phyloP scores from a whole-genome alignment of 768 basidiomycete species.

The Rhizopogon vinicolor region DNA sequence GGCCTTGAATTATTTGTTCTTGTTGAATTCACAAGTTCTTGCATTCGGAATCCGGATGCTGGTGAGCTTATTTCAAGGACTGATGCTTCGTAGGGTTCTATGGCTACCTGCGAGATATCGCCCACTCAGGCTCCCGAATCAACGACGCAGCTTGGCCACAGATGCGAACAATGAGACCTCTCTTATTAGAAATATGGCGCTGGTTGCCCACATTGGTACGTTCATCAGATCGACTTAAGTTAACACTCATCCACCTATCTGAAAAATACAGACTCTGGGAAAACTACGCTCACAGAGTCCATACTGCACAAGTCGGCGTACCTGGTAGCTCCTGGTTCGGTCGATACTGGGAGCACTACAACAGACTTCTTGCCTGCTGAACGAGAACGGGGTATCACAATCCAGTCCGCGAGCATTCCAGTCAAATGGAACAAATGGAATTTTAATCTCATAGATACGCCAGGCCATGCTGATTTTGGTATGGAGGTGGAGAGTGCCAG shows the following conservation, averaged over 20 bases:
- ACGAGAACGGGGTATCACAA: constrained; percentile 86
- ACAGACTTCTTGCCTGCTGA: constrained; percentile 90
- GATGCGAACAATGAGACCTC: constrained; percentile 27
- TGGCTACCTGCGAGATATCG: not conserved
- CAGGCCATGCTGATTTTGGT: constrained; percentile 93
- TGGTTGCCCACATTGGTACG: constrained; percentile 87
- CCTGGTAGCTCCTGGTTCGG: constrained; percentile 69
- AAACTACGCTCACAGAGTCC: constrained; percentile 87
- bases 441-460: constrained; percentile 87
- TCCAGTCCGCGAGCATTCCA: constrained; percentile 89
- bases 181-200: constrained; percentile 69
- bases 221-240: not conserved
- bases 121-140: not conserved
- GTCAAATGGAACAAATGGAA: constrained; percentile 82
- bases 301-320: constrained; percentile 75
- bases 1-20: constrained; percentile 9
- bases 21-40: constrained; percentile 10
- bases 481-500: constrained; percentile 96
- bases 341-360: constrained; percentile 86
- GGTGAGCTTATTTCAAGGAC: not conserved
- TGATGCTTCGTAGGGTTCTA: constrained; percentile 15
- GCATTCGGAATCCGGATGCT: not conserved
- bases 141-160: constrained; percentile 23
- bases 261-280: constrained; percentile 65
- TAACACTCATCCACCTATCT: not conserved